Conservation (phyloP, 768 basidiomycete species). For the Hygrocybe punicea region DNA sequence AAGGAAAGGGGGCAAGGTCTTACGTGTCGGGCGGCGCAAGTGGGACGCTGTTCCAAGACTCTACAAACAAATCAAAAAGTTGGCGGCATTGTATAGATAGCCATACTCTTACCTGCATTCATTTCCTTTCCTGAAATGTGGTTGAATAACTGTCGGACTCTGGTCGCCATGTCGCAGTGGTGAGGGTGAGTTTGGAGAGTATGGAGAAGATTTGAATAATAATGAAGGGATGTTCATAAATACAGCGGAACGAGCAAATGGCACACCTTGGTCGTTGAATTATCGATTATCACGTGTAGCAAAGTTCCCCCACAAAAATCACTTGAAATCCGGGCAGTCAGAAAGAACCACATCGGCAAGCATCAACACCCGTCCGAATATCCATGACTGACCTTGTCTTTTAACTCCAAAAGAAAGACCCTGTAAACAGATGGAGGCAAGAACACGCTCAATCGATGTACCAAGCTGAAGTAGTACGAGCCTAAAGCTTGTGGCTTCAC, state of each 20-base stretch:
- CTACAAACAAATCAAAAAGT: constrained; percentile 35
- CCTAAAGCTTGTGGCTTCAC: too few relatives aligned
- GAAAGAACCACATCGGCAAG: not conserved
- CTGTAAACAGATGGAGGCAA: not conserved
- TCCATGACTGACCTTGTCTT: not conserved
- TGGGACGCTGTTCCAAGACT: constrained; percentile 71
- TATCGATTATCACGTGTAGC: not conserved
- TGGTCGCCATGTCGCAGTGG: constrained; percentile 45
- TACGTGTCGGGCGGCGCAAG: constrained; percentile 86
- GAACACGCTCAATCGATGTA: too few relatives aligned
- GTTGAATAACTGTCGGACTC: constrained; percentile 56
- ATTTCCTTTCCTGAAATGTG: constrained; percentile 49
- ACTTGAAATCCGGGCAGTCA: not conserved
- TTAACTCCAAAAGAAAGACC: not conserved
- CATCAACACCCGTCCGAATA: not conserved
- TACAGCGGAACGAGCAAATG: too few relatives aligned
- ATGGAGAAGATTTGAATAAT: not conserved
- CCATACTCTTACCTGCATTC: constrained; percentile 64
- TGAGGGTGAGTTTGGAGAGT: not conserved
- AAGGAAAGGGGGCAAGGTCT: constrained; percentile 9
- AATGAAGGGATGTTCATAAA: not conserved
- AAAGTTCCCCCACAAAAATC: not conserved
- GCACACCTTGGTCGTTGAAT: not conserved
- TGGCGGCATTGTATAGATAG: constrained; percentile 13
- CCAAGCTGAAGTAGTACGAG: too few relatives aligned